These are phyloP conservation scores for Neurospora hispaniola DNA, from an alignment of 495 filamentous ascomycete species.

Conservation along the genomic window DNA sequence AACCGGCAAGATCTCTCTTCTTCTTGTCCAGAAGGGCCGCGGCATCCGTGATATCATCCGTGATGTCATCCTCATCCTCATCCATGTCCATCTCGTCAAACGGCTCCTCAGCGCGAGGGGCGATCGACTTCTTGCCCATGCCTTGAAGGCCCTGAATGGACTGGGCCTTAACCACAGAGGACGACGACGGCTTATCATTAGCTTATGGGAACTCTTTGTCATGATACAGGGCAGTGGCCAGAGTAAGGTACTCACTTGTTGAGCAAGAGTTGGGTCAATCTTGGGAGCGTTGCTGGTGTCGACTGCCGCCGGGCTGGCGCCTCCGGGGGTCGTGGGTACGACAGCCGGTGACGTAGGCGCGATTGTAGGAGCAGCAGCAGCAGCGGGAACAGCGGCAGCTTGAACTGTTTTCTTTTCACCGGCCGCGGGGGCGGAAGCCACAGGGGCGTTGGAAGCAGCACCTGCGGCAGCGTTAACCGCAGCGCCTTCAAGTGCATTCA, in stretches of 20 bases:
- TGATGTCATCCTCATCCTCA: neutral
- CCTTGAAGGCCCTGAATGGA: constrained; percentile 36
- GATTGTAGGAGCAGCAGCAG: constrained; percentile 1
- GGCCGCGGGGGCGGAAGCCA: neutral
- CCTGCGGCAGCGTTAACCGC: constrained; percentile 34
- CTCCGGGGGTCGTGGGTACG: neutral
- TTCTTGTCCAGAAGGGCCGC: constrained; percentile 3
- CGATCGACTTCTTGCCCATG: constrained; percentile 38
- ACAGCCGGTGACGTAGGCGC: constrained; percentile 3
- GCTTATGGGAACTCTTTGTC: neutral
- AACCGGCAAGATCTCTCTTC: constrained; percentile 36
- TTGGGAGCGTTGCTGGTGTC: constrained; percentile 3
- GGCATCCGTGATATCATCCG: neutral
- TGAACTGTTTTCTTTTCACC: constrained; percentile 4
- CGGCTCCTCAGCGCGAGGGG: constrained; percentile 21
- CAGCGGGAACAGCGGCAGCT: constrained; percentile 11
- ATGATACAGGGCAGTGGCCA: neutral
- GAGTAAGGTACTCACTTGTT: constrained; percentile 21
- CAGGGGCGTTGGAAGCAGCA: constrained; percentile 11
- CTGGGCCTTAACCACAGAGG: constrained; percentile 14
- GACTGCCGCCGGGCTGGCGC: constrained; percentile 14
- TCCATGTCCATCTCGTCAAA: neutral
- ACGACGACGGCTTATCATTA: constrained; percentile 1
- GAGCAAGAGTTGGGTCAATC: constrained; percentile 24
- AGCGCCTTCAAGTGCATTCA: constrained; percentile 40